phyloP scores from a whole-genome alignment of 1,139 yeast species.

The Taphrina pruni region DNA sequence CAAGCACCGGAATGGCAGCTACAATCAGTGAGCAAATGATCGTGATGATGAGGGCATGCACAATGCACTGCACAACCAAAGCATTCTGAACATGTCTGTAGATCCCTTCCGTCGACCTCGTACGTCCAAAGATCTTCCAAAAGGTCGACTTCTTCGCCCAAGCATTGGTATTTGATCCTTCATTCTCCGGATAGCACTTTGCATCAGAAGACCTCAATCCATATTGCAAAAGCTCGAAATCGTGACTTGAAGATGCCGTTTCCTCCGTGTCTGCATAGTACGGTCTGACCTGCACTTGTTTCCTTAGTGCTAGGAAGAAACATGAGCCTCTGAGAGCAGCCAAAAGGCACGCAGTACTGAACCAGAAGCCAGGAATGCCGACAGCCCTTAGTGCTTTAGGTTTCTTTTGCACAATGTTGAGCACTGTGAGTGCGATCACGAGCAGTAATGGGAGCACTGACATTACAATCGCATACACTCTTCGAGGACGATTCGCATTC shows the following conservation, averaged over 20 bases:
- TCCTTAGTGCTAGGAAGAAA: neutral
- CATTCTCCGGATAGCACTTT: neutral
- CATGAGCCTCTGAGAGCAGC: slow-evolving; percentile 17
- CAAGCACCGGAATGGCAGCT: neutral
- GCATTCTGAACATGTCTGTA: slow-evolving; percentile 20
- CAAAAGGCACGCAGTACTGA: slow-evolving; percentile 1
- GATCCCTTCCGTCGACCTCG: neutral
- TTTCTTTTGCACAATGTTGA: slow-evolving; percentile 16
- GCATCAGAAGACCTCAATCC: neutral
- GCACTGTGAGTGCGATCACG: slow-evolving; percentile 1
- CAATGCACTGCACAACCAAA: slow-evolving; percentile 15
- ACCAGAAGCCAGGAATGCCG: slow-evolving; percentile 10
- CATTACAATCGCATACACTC: neutral
- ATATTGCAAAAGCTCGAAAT: slow-evolving; percentile 1
- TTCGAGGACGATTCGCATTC: slow-evolving; percentile 18
- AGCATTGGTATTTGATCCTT: neutral
- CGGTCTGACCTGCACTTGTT: slow-evolving; percentile 8
- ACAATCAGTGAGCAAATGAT: slow-evolving; percentile 11
- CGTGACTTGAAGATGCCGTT: neutral
- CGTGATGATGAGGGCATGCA: slow-evolving; percentile 9
- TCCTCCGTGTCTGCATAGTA: neutral
- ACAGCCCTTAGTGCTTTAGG: slow-evolving; percentile 6
- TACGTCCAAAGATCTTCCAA: slow-evolving; percentile 15
- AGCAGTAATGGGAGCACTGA: neutral
- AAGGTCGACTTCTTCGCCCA: slow-evolving; percentile 9